A percentile compares a stretch with the other conserved stretches of the same genome.
Evolutionary conservation across 2,329 filamentous ascomycete species (phyloP).

Genomic region (Metarhizium robertsii): DNA sequence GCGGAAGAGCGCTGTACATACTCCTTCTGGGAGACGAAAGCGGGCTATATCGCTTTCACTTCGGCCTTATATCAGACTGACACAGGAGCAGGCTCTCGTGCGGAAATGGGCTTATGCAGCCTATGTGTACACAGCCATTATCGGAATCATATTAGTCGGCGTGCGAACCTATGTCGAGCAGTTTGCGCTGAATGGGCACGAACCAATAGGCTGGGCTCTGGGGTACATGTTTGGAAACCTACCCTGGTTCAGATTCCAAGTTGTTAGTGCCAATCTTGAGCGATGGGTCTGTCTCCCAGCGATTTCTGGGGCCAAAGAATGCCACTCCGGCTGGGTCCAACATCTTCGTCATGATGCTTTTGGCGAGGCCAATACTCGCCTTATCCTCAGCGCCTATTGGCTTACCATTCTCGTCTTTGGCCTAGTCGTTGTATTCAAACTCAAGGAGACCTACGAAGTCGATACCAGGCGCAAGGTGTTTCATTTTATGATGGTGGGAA

Average conservation of each 20-base stretch:
- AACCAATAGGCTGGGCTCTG: conserved; percentile 88
- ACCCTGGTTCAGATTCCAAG: conserved; percentile 59
- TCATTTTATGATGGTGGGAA: conserved; percentile 95
- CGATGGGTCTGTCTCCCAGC: conserved; percentile 67
- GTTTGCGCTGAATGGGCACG: conserved; percentile 59
- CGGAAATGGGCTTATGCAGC: conserved; percentile 78
- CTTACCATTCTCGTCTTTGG: conserved; percentile 58
- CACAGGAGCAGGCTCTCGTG: conserved; percentile 62
- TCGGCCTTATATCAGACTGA: conserved; percentile 71
- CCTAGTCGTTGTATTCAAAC: conserved; percentile 62
- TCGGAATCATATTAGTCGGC: conserved; percentile 57
- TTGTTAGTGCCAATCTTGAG: conserved; percentile 59
- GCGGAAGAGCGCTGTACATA: conserved; percentile 36
- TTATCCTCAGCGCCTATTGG: conserved; percentile 70
- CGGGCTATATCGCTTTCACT: conserved; percentile 54
- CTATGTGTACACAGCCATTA: conserved; percentile 64
- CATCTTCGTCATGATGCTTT: conserved; percentile 54
- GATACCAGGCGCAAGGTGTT: conserved; percentile 96
- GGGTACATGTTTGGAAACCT: conserved; percentile 82
- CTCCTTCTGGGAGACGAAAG: conserved; percentile 56
- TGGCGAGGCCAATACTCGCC: conserved; percentile 73
- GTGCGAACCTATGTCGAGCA: conserved; percentile 61
- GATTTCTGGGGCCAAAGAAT: conserved; percentile 27
- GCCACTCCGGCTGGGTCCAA: conserved; percentile 51
- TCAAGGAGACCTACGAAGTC: conserved; percentile 75